Percentiles rank a stretch among this genome's conserved stretches.
Evolutionary conservation across 2,329 filamentous ascomycete genomes (phyloP).

Genomic region (Ophiostoma piceae): DNA sequence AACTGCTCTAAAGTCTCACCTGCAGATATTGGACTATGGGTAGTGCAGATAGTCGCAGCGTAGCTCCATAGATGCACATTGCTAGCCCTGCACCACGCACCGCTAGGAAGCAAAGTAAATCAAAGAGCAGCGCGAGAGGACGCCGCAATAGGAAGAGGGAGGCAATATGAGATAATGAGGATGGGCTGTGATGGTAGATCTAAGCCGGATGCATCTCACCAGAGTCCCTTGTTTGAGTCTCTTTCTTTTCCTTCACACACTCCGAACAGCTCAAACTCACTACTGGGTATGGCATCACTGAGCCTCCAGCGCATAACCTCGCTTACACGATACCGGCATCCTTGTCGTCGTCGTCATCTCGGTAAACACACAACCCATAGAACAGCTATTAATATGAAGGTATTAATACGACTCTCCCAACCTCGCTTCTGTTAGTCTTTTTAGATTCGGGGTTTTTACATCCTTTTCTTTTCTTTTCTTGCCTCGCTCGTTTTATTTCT

Average conservation of each 20-base stretch:
- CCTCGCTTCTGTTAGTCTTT: background rate
- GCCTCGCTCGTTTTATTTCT: background rate
- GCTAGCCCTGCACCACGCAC: background rate
- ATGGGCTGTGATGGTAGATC: background rate
- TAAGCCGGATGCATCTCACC: background rate
- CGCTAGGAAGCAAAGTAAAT: background rate
- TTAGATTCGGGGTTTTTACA: no score
- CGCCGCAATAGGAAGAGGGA: background rate
- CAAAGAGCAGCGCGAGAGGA: background rate
- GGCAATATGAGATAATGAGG: no score
- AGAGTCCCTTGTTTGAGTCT: no score
- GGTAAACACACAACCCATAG: background rate
- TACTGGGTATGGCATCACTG: no score
- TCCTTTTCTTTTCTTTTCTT: background rate
- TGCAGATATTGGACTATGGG: background rate
- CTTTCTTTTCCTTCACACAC: no score
- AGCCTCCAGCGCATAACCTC: constrained; percentile 30
- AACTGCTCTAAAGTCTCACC: constrained; percentile 4
- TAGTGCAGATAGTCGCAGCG: no score
- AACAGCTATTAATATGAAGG: background rate
- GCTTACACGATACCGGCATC: background rate
- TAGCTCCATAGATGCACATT: background rate
- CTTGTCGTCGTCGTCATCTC: background rate
- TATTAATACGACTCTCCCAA: background rate
- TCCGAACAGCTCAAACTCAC: no score